Conservation (phyloP, 2,329 filamentous ascomycete species). For the Xylaria hypoxylon region DNA sequence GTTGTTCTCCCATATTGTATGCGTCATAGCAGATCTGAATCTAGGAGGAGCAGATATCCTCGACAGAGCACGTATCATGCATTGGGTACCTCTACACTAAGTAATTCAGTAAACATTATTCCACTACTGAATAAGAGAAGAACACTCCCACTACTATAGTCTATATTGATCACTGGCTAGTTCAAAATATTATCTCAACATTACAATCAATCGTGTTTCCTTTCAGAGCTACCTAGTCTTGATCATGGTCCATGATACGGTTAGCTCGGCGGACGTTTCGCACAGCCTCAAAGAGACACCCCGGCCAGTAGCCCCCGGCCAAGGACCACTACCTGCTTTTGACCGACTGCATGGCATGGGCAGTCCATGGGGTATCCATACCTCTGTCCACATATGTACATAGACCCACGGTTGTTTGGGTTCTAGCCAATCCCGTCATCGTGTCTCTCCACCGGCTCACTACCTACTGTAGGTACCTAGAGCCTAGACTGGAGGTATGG, state of each 20-base stretch:
- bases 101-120: not conserved
- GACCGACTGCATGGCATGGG: constrained; percentile 9
- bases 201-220: not conserved
- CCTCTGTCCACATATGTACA: not conserved
- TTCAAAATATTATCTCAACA: too few relatives aligned
- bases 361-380: not conserved
- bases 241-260: constrained; percentile 6
- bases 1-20: constrained; percentile 16
- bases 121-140: not conserved
- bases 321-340: constrained; percentile 18
- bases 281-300: constrained; percentile 29
- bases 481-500: not conserved
- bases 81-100: not conserved
- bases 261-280: constrained; percentile 29
- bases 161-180: too few relatives aligned
- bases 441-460: constrained; percentile 1
- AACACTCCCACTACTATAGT: not conserved
- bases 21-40: constrained; percentile 27
- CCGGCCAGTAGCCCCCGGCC: not conserved
- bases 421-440: constrained; percentile 21
- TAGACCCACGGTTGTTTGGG: constrained; percentile 4
- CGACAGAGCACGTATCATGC: not conserved
- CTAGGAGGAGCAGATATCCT: not conserved
- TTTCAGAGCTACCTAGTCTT: not conserved
- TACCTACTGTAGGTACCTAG: not conserved